These are phyloP conservation scores for Emericellopsis terricola DNA, from an alignment of 495 filamentous ascomycete genomes.

Conservation along the genomic window DNA sequence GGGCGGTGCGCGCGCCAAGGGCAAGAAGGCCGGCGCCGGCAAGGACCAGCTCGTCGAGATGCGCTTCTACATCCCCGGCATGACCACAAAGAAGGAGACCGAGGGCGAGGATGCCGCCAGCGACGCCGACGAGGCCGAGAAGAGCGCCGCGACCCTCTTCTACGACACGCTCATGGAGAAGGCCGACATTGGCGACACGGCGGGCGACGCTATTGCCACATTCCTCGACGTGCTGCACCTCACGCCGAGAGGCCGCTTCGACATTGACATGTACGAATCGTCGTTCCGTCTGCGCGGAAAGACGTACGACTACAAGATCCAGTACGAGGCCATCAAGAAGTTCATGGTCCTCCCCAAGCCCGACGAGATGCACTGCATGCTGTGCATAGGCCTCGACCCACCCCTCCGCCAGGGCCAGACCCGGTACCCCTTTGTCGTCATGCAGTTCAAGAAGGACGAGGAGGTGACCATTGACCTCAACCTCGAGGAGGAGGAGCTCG, in stretches of 20 bases:
- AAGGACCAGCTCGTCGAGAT: slow-evolving; percentile 93
- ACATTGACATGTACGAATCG: slow-evolving; percentile 98
- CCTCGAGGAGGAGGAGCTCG: slow-evolving; percentile 75
- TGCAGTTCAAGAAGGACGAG: slow-evolving; percentile 97
- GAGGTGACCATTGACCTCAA: slow-evolving; percentile 94
- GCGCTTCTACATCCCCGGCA: slow-evolving; percentile 96
- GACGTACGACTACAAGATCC: slow-evolving; percentile 99
- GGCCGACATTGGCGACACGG: slow-evolving; percentile 97
- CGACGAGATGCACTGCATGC: slow-evolving; percentile 86
- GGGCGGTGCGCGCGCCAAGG: slow-evolving; percentile 59
- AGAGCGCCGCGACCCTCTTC: slow-evolving; percentile 86
- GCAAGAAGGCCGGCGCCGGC: slow-evolving; percentile 75
- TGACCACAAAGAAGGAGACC: slow-evolving; percentile 70
- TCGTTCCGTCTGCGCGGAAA: slow-evolving; percentile 96
- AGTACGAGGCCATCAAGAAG: slow-evolving; percentile 94
- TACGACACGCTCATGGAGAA: slow-evolving; percentile 97
- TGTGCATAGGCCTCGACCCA: slow-evolving; percentile 88
- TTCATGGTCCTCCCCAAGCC: slow-evolving; percentile 97
- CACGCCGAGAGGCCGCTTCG: slow-evolving; percentile 97
- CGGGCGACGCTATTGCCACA: slow-evolving; percentile 90
- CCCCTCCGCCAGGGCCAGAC: slow-evolving; percentile 96
- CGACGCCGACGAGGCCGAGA: slow-evolving; percentile 57
- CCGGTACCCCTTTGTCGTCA: slow-evolving; percentile 94
- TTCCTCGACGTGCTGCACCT: slow-evolving; percentile 96
- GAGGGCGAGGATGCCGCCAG: slow-evolving; percentile 53